These are phyloP conservation scores for Saururus chinensis DNA, from an alignment of 164 flowering plant species.

Conservation along the genomic window DNA sequence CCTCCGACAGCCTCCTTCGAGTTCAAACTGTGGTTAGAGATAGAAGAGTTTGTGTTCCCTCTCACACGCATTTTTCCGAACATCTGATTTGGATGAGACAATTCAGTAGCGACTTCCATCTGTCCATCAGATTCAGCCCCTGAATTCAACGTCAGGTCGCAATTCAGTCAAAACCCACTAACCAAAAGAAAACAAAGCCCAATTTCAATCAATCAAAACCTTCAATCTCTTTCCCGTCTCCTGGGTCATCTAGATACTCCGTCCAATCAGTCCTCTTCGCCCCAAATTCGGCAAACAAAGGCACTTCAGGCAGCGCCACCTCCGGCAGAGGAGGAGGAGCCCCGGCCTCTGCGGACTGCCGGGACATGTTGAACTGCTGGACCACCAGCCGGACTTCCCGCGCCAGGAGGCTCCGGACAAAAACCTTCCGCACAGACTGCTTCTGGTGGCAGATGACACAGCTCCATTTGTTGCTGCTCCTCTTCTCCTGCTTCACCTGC, in stretches of 20 bases:
- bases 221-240: constrained; percentile 1
- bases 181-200: background rate
- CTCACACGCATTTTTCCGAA: constrained; percentile 30
- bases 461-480: constrained; percentile 81
- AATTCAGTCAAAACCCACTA: background rate
- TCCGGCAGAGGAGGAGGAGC: background rate
- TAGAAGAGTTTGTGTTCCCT: constrained; percentile 11
- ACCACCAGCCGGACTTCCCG: constrained; percentile 70
- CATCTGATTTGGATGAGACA: constrained; percentile 38
- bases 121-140: constrained; percentile 23
- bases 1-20: constrained; percentile 2
- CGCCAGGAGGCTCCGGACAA: constrained; percentile 48
- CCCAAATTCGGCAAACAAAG: background rate
- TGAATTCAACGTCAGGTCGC: background rate
- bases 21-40: background rate
- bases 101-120: constrained; percentile 51
- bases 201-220: background rate
- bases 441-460: constrained; percentile 82
- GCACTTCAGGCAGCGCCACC: background rate
- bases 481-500: constrained; percentile 92
- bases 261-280: constrained; percentile 53
- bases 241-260: constrained; percentile 32
- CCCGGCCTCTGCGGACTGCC: constrained; percentile 14
- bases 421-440: constrained; percentile 66
- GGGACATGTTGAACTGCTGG: constrained; percentile 73